Evolutionary conservation across 2,329 filamentous ascomycete species (phyloP).

Genomic region (Cladosporium sp.): DNA sequence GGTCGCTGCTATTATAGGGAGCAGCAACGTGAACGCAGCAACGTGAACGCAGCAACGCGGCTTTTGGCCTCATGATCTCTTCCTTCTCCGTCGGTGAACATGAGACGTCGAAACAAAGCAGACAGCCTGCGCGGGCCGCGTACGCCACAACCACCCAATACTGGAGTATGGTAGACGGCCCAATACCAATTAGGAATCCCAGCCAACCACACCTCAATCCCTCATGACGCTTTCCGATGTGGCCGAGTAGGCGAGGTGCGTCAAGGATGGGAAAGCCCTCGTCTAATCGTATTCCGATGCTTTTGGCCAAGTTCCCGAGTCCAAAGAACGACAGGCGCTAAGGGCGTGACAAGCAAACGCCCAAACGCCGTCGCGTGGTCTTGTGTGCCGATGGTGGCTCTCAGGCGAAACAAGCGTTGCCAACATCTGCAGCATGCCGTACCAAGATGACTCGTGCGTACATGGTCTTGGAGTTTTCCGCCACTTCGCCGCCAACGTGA

Average conservation of each 20-base stretch:
- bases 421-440: not conserved
- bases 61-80: not conserved
- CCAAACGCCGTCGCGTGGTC: conserved; percentile 7
- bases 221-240: not conserved
- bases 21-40: conserved; percentile 4
- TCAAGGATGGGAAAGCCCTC: not conserved
- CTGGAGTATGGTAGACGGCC: not conserved
- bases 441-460: not conserved
- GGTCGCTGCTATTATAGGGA: conserved; percentile 9
- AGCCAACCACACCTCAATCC: not conserved
- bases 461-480: not conserved
- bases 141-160: not conserved
- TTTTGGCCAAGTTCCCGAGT: not conserved
- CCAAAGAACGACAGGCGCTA: not conserved
- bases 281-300: not conserved
- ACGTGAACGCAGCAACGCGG: not conserved
- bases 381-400: conserved; percentile 1
- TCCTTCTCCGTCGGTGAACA: not conserved
- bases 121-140: not conserved
- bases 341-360: conserved; percentile 6
- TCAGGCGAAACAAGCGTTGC: not conserved
- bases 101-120: not conserved
- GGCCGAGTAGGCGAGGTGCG: not conserved
- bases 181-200: not conserved
- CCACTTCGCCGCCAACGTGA: not conserved